phyloP scores from a whole-genome alignment of 768 basidiomycete genomes.

The Russula lepida region DNA sequence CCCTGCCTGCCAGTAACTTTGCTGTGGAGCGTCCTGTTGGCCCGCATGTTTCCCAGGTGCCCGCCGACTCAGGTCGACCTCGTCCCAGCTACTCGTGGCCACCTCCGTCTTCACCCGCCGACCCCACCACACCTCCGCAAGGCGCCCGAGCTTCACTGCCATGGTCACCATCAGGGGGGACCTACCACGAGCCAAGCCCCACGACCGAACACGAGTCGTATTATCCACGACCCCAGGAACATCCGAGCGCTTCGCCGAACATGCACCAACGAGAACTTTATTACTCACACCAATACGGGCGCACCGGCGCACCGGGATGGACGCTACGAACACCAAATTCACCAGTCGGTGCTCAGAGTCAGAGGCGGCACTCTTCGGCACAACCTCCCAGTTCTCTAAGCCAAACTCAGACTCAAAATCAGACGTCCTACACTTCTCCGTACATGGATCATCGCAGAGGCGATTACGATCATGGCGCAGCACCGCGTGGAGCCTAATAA shows the following conservation, averaged over 20 bases:
- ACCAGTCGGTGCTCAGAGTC: constrained; percentile 4
- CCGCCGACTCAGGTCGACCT: not conserved
- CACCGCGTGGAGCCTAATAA: constrained; percentile 1
- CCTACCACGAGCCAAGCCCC: not conserved
- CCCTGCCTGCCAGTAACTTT: not conserved
- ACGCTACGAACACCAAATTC: constrained; percentile 4
- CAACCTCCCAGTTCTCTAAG: constrained; percentile 2
- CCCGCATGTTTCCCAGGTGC: constrained; percentile 3
- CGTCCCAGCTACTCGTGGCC: constrained; percentile 12
- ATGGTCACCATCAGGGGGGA: not conserved
- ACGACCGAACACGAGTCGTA: not conserved
- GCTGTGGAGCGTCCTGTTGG: not conserved
- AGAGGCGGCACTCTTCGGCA: constrained; percentile 4
- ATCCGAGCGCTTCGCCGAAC: not conserved
- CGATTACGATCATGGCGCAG: not conserved
- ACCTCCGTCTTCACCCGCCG: constrained; percentile 5
- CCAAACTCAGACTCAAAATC: constrained; percentile 1
- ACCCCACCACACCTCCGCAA: not conserved
- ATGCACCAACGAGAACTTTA: constrained; percentile 3
- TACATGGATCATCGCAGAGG: constrained; percentile 10
- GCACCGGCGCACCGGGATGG: constrained; percentile 8
- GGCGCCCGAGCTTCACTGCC: not conserved
- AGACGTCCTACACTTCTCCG: not conserved
- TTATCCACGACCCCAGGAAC: constrained; percentile 6
- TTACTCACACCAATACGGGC: constrained; percentile 2